Base-by-base conservation (phyloP, 345 rosid genomes). In the Dipteronia sinensis region DNA sequence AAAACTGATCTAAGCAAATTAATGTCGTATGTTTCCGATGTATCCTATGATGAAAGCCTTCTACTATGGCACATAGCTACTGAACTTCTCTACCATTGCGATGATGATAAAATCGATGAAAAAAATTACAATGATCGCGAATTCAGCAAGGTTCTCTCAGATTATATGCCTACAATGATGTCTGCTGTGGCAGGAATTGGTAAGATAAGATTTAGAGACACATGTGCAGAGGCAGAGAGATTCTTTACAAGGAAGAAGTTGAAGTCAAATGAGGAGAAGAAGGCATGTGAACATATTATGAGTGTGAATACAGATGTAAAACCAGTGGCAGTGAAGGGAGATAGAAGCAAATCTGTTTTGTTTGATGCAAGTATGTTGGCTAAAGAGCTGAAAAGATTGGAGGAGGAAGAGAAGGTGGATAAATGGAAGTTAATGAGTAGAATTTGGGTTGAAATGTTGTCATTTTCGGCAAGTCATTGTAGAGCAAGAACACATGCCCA, bases 401-500 rank as follows among this genome's bases (percentile, higher is more conserved):
- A 34, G 38, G 38, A 31, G 34, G 34, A 31, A 31, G 34, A 31
- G 17, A 10, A 11, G 0, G 61, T 27, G 64, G 38, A 77, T 47
- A 89, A 85, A 74, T 94, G 94, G 98, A 62, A 86, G 72, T 55
- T 87, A 62, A 1, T 90, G 64, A 80, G 91, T 81, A 75, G 68
- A 67, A 83, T 92, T 23, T 94, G 97, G 97, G 88, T 90, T 42
- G 95, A 94, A 38, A 31, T 91, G 62, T 46, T 88, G 53, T 85
- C 88, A 1, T 82, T 83, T 61, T 91, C 91, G 7, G 95, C 94
- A 7, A 79, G 87, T 59, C 90, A 92, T 29, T 88, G 93, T 74
- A 77, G 89, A 11, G 76, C 86, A 7, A 83, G 76, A 9, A 80
- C 89, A 3, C 98, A 93, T 78, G 90, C 91, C 9, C 90, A 89